Base-by-base conservation (phyloP, 495 filamentous ascomycete species). In the Xylaria acuta region DNA sequence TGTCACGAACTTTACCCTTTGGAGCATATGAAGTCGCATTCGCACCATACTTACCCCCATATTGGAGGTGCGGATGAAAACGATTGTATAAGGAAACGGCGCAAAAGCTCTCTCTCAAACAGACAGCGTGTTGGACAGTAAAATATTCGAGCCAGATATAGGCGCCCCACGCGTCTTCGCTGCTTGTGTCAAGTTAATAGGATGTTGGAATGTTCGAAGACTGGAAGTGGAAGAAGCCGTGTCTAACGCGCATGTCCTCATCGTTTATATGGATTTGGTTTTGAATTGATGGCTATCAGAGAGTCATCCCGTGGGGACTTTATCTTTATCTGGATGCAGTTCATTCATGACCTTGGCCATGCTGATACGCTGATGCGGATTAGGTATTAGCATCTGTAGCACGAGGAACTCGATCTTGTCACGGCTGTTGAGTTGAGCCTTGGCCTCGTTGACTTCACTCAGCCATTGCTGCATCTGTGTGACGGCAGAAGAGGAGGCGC, bases 401-500 rank as follows among this genome's bases (percentile, higher is more conserved):
- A 85, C 78, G 16, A 86, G 67, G 25, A 74, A 75, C 68, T 86
- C 84, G 22, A 85, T 72, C 59, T 79, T 79, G 67, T 86, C 83
- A 25, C 74, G 74, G 0, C 69, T 40, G 71, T 83, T 78, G 0
- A 86, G 80, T 34, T 70, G 74, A 16, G 53, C 73, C 53, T 82
- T 80, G 51, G 81, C 80, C 54, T 77, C 75, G 43, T 78, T 80
- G 62, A 86, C 73, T 72, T 86, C 85, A 64, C 27, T 54, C 65
- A 86, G 78, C 85, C 85, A 86, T 67, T 78, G 76, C 32, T 81
- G 81, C 85, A 86, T 86, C 69, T 84, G 81, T 1, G 74, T 16
- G 6, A 81, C 80, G 5, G 85, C 83, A 22, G 58, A 22, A 27
- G 82, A 77, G 2, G 73, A 38, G 7, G 72, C 40, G 59, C 72